These are phyloP conservation scores for Batkoa obscura DNA, from an alignment of 371 early-diverging fungal genomes.

Conservation along the genomic window DNA sequence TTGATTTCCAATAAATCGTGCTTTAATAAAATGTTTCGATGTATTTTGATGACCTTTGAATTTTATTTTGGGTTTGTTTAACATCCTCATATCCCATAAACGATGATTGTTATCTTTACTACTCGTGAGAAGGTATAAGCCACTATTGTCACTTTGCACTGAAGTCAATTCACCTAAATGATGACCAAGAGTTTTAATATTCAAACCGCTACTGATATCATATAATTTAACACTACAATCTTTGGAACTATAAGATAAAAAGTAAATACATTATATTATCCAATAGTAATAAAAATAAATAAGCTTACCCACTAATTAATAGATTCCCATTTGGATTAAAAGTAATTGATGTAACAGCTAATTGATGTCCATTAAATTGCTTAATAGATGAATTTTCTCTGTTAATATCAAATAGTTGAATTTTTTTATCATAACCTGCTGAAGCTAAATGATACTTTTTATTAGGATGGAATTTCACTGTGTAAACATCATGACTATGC, in stretches of 20 bases:
- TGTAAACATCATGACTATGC: conserved; percentile 68
- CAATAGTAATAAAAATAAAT: neutral
- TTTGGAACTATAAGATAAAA: conserved; percentile 40
- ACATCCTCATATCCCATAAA: conserved; percentile 86
- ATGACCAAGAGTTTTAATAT: conserved; percentile 76
- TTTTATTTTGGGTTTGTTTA: conserved; percentile 55
- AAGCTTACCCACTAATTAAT: conserved; percentile 48
- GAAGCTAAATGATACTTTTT: conserved; percentile 56
- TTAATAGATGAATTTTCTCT: conserved; percentile 54
- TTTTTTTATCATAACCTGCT: conserved; percentile 83
- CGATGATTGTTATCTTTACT: conserved; percentile 93
- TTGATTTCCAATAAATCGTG: conserved; percentile 66
- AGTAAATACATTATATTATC: too few relatives aligned
- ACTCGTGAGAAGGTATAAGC: conserved; percentile 60
- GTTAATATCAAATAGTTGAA: conserved; percentile 66
- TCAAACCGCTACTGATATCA: conserved; percentile 86
- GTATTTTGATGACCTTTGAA: conserved; percentile 95
- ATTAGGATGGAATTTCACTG: conserved; percentile 62
- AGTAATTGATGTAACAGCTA: conserved; percentile 65
- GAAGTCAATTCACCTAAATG: conserved; percentile 92
- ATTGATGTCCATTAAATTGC: conserved; percentile 65
- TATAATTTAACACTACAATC: conserved; percentile 92
- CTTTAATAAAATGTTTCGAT: conserved; percentile 81
- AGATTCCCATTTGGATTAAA: conserved; percentile 85
- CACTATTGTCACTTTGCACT: conserved; percentile 70